Conservation (phyloP, 345 rosid species). For the Melastoma malabathricum region DNA sequence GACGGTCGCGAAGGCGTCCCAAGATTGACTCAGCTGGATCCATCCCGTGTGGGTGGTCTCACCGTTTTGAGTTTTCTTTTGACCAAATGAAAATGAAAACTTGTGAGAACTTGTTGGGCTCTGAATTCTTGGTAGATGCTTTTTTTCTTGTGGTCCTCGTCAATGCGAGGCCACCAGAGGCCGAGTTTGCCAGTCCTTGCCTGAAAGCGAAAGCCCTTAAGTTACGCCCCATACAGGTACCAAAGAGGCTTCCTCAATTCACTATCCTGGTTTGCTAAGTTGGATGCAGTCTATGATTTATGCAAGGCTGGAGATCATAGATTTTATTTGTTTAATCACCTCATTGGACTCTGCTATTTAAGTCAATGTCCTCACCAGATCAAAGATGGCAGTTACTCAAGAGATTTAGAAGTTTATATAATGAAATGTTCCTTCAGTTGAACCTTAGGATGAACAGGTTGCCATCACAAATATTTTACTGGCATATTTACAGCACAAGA, state of each 20-base stretch:
- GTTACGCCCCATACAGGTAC: constrained; percentile 77
- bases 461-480: no score
- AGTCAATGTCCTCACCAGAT: no score
- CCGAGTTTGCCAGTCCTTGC: constrained; percentile 32
- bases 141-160: constrained; percentile 51
- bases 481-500: no score
- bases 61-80: neutral
- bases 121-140: constrained; percentile 32
- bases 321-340: no score
- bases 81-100: neutral
- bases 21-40: constrained; percentile 59
- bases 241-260: neutral
- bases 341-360: no score
- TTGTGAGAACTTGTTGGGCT: constrained; percentile 9
- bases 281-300: no score
- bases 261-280: no score
- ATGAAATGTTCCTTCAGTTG: no score
- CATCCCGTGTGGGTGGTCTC: constrained; percentile 45
- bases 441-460: no score
- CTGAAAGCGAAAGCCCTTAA: constrained; percentile 35
- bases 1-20: constrained; percentile 53
- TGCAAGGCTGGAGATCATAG: no score
- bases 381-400: no score
- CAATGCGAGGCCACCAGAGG: constrained; percentile 52
- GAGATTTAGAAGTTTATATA: no score